phyloP scores from a whole-genome alignment of 106 monocot species.

The Phalaenopsis equestris region DNA sequence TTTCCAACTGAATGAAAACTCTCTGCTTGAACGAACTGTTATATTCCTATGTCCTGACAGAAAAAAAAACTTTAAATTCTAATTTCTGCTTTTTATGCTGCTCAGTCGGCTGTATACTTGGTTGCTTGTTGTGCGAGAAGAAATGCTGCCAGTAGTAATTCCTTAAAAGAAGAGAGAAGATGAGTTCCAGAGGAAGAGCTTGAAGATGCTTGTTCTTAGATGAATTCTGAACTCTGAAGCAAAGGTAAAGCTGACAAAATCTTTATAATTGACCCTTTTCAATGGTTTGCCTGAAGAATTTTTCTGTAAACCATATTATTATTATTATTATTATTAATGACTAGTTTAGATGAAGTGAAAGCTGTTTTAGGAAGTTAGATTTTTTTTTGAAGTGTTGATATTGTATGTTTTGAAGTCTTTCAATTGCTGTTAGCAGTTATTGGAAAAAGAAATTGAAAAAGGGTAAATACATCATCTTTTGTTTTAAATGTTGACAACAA shows the following conservation, averaged over 20 bases:
- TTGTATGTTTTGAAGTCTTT: too few relatives aligned
- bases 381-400: too few relatives aligned
- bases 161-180: conserved; percentile 17
- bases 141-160: conserved; percentile 16
- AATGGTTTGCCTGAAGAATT: too few relatives aligned
- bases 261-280: not conserved
- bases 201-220: not conserved
- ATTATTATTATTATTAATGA: too few relatives aligned
- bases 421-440: too few relatives aligned
- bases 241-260: not conserved
- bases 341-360: too few relatives aligned
- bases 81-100: not conserved
- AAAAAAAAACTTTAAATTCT: not conserved
- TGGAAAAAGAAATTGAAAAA: too few relatives aligned
- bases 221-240: not conserved
- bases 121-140: conserved; percentile 28
- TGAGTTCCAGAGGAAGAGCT: not conserved
- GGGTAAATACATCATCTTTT: too few relatives aligned
- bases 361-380: too few relatives aligned
- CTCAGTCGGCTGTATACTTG: conserved; percentile 17
- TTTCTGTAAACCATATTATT: too few relatives aligned
- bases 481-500: too few relatives aligned
- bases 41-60: not conserved
- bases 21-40: not conserved
- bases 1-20: not conserved